These are phyloP conservation scores for Candida cerambycidarum DNA, from an alignment of 805 yeast species.

Conservation along the genomic window DNA sequence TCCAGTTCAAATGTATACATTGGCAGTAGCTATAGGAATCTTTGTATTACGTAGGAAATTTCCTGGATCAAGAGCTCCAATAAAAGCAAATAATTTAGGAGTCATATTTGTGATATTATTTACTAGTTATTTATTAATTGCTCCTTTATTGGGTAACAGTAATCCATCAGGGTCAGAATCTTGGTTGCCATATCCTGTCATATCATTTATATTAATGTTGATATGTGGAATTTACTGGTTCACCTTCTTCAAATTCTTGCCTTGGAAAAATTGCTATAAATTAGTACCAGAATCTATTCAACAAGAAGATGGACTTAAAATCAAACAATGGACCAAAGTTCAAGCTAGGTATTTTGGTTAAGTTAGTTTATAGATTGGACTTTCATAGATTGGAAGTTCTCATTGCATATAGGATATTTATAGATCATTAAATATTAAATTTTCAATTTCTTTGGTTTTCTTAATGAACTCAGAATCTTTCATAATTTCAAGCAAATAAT, in stretches of 20 bases:
- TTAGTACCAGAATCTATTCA: slow-evolving; percentile 40
- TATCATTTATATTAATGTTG: slow-evolving; percentile 42
- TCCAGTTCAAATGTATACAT: slow-evolving; percentile 49
- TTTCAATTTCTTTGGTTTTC: slow-evolving; percentile 14
- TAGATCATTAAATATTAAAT: slow-evolving; percentile 9
- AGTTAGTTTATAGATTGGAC: too few relatives aligned
- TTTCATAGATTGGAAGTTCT: not conserved
- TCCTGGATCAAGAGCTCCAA: slow-evolving; percentile 50
- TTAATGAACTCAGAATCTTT: slow-evolving; percentile 13
- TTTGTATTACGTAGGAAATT: slow-evolving; percentile 51
- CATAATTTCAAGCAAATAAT: slow-evolving; percentile 3
- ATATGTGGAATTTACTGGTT: slow-evolving; percentile 57
- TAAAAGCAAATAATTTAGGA: slow-evolving; percentile 51
- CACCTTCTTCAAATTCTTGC: slow-evolving; percentile 48
- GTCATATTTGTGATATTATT: slow-evolving; percentile 46
- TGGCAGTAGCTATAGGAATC: slow-evolving; percentile 56
- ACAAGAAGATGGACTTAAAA: slow-evolving; percentile 57
- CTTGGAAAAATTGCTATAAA: slow-evolving; percentile 46
- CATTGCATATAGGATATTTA: slow-evolving; percentile 3
- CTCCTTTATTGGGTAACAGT: slow-evolving; percentile 44
- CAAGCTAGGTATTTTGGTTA: slow-evolving; percentile 9
- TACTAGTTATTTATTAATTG: slow-evolving; percentile 47
- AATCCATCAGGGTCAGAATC: slow-evolving; percentile 41
- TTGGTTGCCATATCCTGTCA: slow-evolving; percentile 51
- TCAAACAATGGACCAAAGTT: slow-evolving; percentile 55